These are phyloP conservation scores for Penicillium coprophilum DNA, from an alignment of 495 filamentous ascomycete species.

Conservation along the genomic window DNA sequence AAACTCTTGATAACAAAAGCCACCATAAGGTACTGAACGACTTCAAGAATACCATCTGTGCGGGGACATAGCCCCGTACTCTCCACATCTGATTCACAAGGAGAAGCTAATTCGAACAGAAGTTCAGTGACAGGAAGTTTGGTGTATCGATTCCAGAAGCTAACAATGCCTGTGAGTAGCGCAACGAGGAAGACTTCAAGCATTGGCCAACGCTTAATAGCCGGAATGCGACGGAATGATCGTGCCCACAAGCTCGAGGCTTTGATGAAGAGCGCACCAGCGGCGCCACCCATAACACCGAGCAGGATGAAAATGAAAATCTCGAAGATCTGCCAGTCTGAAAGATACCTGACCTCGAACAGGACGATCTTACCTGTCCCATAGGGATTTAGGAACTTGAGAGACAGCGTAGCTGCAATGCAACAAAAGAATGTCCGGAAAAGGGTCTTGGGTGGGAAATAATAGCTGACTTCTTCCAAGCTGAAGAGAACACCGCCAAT, in stretches of 20 bases:
- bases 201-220: slow-evolving; percentile 80
- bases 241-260: slow-evolving; percentile 85
- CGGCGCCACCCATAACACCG: slow-evolving; percentile 78
- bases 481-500: slow-evolving; percentile 93
- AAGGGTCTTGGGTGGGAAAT: slow-evolving; percentile 96
- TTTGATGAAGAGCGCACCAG: slow-evolving; percentile 95
- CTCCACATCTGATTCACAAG: slow-evolving; percentile 65
- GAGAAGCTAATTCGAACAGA: slow-evolving; percentile 83
- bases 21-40: slow-evolving; percentile 65
- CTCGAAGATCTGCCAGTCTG: slow-evolving; percentile 94
- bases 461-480: slow-evolving; percentile 93
- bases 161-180: slow-evolving; percentile 74
- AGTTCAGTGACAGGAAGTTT: slow-evolving; percentile 88
- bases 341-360: slow-evolving; percentile 89
- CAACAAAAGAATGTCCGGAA: slow-evolving; percentile 99
- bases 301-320: slow-evolving; percentile 80
- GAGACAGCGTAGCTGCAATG: slow-evolving; percentile 82
- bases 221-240: slow-evolving; percentile 76
- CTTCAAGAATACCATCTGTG: slow-evolving; percentile 68
- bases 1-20: slow-evolving; percentile 90
- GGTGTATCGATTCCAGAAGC: slow-evolving; percentile 93
- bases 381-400: slow-evolving; percentile 95
- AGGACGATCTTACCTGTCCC: slow-evolving; percentile 95
- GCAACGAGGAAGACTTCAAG: slow-evolving; percentile 89
- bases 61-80: slow-evolving; percentile 73